Evolutionary conservation across 192 early-diverging fungal genomes (phyloP), one percentile per base, ranked within the genome.

Genomic region (Coemansia javaensis): DNA sequence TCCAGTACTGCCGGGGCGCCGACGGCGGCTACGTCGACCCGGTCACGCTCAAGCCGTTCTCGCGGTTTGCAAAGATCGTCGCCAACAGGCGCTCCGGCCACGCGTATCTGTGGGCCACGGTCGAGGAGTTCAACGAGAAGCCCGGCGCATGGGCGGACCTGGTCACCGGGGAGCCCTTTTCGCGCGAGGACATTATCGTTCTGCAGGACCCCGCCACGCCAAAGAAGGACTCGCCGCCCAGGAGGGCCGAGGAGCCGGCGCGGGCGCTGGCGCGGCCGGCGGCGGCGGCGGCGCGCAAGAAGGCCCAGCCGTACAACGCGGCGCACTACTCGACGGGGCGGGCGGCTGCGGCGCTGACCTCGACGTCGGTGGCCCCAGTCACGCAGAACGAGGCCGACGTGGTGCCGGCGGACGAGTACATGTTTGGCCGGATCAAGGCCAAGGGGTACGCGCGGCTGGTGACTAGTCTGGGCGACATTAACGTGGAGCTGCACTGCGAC

Each of bases 31-130:
- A 84, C 43, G 77, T 88, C 40, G 93, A 92, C 58, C 95, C 95
- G 5, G 83, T 95, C 36, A 91, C 95, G 6, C 90, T 90, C 45
- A 88, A 89, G 54, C 86, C 83, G 10, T 91, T 98, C 50, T 85
- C 78, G 20, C 87, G 86, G 27, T 80, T 84, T 50, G 83, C 85
- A 2, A 87, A 90, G 25, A 95, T 98, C 56, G 90, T 89, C 0
- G 88, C 90, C 24, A 84, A 94, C 49, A 82, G 77, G 27, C 74
- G 86, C 7, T 85, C 86, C 20, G 93, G 93, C 21, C 87, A 98
- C 34, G 93, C 97, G 5, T 97, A 82, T 64, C 77, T 85, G 13
- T 92, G 75, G 56, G 88, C 91, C 25, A 86, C 93, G 0, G 71
- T 98, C 46, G 87, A 93, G 27, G 66, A 84, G 58, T 77, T 98